Evolutionary conservation across 148 eudicot species (phyloP).

Genomic region (Heliamphora exappendiculata): DNA sequence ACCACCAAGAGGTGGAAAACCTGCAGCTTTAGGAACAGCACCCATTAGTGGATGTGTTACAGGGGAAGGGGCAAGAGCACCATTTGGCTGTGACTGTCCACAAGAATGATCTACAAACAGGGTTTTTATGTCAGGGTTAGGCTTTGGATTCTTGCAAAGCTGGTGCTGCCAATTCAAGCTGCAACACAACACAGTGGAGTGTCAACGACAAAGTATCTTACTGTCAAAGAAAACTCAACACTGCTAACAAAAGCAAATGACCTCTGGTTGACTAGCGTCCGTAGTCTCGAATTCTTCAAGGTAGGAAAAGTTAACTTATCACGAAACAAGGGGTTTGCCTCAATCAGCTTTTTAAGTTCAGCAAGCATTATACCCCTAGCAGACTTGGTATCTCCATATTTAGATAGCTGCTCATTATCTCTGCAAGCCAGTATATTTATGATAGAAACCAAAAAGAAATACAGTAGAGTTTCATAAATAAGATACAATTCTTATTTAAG

Average conservation of each 20-base stretch:
- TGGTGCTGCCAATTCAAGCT: constrained; percentile 99
- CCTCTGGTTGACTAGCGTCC: constrained; percentile 89
- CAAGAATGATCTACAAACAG: constrained; percentile 90
- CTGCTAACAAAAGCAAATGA: constrained; percentile 10
- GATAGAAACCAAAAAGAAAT: not conserved
- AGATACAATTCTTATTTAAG: not conserved
- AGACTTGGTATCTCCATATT: constrained; percentile 89
- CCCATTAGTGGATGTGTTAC: constrained; percentile 72
- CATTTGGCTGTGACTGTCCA: constrained; percentile 79
- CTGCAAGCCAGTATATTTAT: constrained; percentile 28
- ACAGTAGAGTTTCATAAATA: not conserved
- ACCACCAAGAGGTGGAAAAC: constrained; percentile 77
- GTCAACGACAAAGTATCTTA: not conserved
- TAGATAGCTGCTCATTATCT: constrained; percentile 81
- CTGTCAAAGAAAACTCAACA: not conserved
- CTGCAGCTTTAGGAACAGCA: constrained; percentile 63
- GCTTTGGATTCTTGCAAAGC: constrained; percentile 82
- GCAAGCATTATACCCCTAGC: constrained; percentile 75
- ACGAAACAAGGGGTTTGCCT: constrained; percentile 84
- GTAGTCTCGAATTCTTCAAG: constrained; percentile 64
- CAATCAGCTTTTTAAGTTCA: constrained; percentile 81
- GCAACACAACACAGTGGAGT: constrained; percentile 11
- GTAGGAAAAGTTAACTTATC: constrained; percentile 75
- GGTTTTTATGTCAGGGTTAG: constrained; percentile 90
- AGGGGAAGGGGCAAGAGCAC: constrained; percentile 81